Base-by-base conservation (phyloP, 371 early-diverging fungal species). In the Zopfochytrium polystomum region DNA sequence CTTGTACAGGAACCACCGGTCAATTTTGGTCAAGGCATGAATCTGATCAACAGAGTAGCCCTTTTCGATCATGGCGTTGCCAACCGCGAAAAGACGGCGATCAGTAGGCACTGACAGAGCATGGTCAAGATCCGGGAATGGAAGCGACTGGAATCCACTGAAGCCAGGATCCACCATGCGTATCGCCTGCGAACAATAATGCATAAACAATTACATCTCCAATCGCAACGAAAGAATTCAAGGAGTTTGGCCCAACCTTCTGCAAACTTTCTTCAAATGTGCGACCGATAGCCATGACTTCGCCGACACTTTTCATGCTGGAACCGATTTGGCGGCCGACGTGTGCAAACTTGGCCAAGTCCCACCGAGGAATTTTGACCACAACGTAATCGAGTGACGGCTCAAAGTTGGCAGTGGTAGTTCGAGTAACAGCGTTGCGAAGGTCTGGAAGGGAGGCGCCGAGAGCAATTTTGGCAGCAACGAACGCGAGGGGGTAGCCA, bases 331-430 rank as follows among this genome's bases (percentile, higher is more conserved):
- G 82, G 56, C 87, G 83, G 57, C 81, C 77, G 25, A 94, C 96
- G 62, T 87, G 90, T 58, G 85, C 80, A 77, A 96, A 96, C 79
- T 96, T 96, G 61, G 75, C 80, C 66, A 96, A 76, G 73, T 96
- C 96, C 95, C 95, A 96, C 33, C 94, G 87, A 62, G 96, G 96
- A 65, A 96, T 92, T 83, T 96, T 96, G 64, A 86, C 86, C 30
- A 96, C 94, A 42, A 90, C 78, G 69, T 94, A 96, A 72, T 96
- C 96, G 33, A 96, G 75, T 29, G 89, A 88, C 3, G 96, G 96
- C 71, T 96, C 96, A 66, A 96, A 96, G 82, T 90, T 90, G 38
- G 96, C 96, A 23, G 88, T 90, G 25, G 96, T 94, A 13, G 83
- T 84, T 75, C 86, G 87, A 54, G 95, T 96, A 29, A 94, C 95